Base-by-base conservation (phyloP, 1,139 yeast species). In the Geotrichum restrictum region DNA sequence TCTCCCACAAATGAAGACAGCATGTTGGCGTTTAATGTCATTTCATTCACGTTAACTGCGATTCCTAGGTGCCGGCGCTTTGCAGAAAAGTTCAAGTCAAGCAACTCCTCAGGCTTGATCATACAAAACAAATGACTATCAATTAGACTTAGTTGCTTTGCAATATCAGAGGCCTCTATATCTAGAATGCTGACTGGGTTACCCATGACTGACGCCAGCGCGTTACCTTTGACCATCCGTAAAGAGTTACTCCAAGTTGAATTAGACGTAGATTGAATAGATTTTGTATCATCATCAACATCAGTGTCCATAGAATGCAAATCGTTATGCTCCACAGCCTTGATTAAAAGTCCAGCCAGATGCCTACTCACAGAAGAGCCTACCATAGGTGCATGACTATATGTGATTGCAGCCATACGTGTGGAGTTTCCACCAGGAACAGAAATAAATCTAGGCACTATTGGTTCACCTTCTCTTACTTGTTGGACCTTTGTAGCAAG, bases 1-100 rank as follows among this genome's bases (percentile, higher is more conserved):
- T 89, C 96, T 48, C 88, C 76, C 6, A 91, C 95, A 68, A 88
- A 88, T 34, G 86, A 86, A 24, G 93, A 82, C 53, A 91, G 70
- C 58, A 86, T 78, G 69, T 91, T 91, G 6, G 96, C 86, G 64
- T 86, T 84, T 48, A 80, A 68, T 27, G 89, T 75, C 8, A 93
- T 81, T 53, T 77, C 77, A 49, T 82, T 77, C 21, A 89, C 82
- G 65, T 88, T 82, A n/a, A 89, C 88, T 0, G 95, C 85, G 49
- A 81, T 68, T 44, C 81, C 67, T 38, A 67, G 71, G 56, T 79
- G 78, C 0, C 87, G 77, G 59, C 83, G 80, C 62, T 83, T 81
- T 27, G 82, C 74, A 3, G 87, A 74, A 64, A 81, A 87, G 63
- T 87, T 86, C 59, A 82, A 85, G 64, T 86, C 84, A 55, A 88